Conservation (phyloP, 2,329 filamentous ascomycete species). For the Pseudopithomyces maydicus region DNA sequence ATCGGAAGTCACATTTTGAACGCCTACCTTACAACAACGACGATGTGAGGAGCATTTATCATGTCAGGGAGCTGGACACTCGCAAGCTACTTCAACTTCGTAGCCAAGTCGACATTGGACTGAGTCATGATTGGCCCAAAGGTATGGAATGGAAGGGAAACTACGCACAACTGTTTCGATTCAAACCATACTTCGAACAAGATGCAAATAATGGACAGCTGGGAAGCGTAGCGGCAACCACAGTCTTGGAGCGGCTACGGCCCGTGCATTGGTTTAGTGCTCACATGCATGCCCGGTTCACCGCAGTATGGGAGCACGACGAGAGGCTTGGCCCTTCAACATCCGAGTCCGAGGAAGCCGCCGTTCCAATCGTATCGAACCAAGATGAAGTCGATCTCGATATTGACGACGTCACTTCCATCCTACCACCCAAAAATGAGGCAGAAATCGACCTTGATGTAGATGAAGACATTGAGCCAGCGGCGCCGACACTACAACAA, state of each 20-base stretch:
- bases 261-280: conserved; percentile 89
- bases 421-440: conserved; percentile 16
- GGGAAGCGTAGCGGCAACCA: conserved; percentile 78
- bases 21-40: conserved; percentile 79
- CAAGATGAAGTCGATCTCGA: conserved; percentile 69
- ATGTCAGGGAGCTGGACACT: conserved; percentile 87
- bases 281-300: conserved; percentile 88
- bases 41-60: conserved; percentile 84
- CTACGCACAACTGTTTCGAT: conserved; percentile 67
- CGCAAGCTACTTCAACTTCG: conserved; percentile 83
- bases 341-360: conserved; percentile 18
- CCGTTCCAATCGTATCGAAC: conserved; percentile 35
- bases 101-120: conserved; percentile 86
- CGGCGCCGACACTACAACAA: conserved; percentile 3
- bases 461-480: conserved; percentile 37
- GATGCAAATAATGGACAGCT: conserved; percentile 78
- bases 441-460: conserved; percentile 48
- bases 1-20: conserved; percentile 81
- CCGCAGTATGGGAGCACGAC: conserved; percentile 63
- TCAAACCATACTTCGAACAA: conserved; percentile 74
- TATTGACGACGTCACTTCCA: conserved; percentile 54
- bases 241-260: conserved; percentile 79
- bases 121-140: conserved; percentile 96
- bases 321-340: conserved; percentile 31
- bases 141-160: conserved; percentile 82